Evolutionary conservation across 2,329 filamentous ascomycete genomes (phyloP), one percentile per base, ranked within the genome.

Genomic region (Penicillium nordicum): DNA sequence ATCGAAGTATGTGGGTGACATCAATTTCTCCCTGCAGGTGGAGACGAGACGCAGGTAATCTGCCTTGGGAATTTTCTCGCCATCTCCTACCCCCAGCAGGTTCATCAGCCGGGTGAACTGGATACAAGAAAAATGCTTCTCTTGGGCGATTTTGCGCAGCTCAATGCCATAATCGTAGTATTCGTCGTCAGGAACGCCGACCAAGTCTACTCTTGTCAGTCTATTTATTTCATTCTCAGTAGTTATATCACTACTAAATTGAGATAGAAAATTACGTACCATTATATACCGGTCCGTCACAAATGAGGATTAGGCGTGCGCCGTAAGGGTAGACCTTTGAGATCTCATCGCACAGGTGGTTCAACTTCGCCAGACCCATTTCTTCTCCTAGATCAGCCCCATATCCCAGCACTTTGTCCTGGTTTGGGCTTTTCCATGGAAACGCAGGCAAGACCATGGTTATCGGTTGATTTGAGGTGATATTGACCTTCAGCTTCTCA

Each of bases 391-490:
- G 36, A 18, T 56, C 53, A 36, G 36, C 9, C 16, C 48, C 48
- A n/a, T 36, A 29, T 14, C 41, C 53, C 5, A 56, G 18, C 1
- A 56, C 53, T 52, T 56, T 56, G 41, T 56, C 42, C 21, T 36
- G 27, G 10, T 56, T 56, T 6, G 53, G 53, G 7, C 40, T 56
- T 12, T 56, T 56, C 53, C 53, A 56, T 36, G 53, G 53, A 21
- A 56, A 56, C n/a, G 53, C 53, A 34, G 53, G 53, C 11, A 56
- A 27, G 2, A 56, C 41, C 53, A 56, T 56, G 8, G 53, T 56
- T 12, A 52, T 46, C n/a, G 36, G 48, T n/a, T 52, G 41, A 6
- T 56, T 52, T 11, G 41, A 36, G 9, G 27, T 32, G 21, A 52
- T 52, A 46, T 56, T 37, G 12, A n/a, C 7, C 41, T 46, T 56